Conservation (phyloP, 257 asterid genomes). For the Lithospermum erythrorhizon region DNA sequence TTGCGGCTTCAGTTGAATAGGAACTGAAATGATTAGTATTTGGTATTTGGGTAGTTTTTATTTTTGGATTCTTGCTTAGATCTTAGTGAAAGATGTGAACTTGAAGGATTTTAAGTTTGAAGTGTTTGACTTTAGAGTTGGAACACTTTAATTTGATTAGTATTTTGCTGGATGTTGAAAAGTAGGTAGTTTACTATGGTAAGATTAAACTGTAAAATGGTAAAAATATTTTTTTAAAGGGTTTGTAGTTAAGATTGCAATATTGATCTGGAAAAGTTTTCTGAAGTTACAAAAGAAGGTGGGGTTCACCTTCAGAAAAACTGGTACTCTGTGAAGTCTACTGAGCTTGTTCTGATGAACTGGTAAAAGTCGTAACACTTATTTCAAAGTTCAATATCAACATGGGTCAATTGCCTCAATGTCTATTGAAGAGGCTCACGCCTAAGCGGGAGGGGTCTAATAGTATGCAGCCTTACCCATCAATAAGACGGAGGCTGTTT, state of each 20-base stretch:
- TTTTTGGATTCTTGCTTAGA: not conserved
- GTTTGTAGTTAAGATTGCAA: not conserved
- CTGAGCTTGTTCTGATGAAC: not conserved
- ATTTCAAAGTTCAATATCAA: too few relatives aligned
- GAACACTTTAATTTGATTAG: not conserved
- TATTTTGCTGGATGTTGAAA: not conserved
- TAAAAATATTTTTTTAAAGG: too few relatives aligned
- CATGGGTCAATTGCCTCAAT: too few relatives aligned
- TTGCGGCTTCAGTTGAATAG: not conserved
- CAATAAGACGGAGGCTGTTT: too few relatives aligned
- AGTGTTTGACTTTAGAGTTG: not conserved
- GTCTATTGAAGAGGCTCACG: too few relatives aligned
- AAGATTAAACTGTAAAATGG: not conserved
- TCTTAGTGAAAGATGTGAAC: not conserved
- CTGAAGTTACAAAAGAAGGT: too few relatives aligned
- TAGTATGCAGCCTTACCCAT: too few relatives aligned
- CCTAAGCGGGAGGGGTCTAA: too few relatives aligned
- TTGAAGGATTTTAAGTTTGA: not conserved
- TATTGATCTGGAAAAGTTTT: too few relatives aligned
- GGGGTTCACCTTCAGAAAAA: not conserved
- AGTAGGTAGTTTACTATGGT: not conserved
- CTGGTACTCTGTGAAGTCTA: not conserved
- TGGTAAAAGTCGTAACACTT: not conserved
- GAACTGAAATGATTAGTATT: not conserved
- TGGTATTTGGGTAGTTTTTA: not conserved